Evolutionary conservation across 2,329 filamentous ascomycete genomes (phyloP), one percentile per base, ranked within the genome.

Genomic region (Aulographum hederae): DNA sequence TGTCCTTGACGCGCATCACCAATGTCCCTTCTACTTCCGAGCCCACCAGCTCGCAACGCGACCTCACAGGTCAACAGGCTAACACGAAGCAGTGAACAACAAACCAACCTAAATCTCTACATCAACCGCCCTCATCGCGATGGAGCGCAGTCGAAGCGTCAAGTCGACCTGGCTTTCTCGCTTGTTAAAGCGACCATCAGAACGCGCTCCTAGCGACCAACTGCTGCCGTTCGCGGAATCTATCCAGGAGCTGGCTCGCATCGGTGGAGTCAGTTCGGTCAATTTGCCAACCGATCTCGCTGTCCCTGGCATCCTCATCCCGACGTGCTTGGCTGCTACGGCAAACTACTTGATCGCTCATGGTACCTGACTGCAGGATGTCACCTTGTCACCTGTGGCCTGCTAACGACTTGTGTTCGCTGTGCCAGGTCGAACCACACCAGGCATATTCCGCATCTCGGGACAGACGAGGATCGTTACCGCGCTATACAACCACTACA

Each of bases 251-350:
- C 60, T 78, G 41, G 62, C 76, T 13, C 61, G 69, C 8, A 48
- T 77, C 18, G 72, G 69, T 39, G 73, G 73, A 23, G 69, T 68
- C 45, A 73, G 69, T 44, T 51, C 67, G 18, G 51, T 78, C 30
- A 67, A 71, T 41, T 53, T 78, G 6, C 71, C 72, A 1, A 40
- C 56, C 3, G 69, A 72, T 32, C 68, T 73, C 41, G 57, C 69
- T 3, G 61, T 69, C 1, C 58, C 63, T 13, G 61, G 63, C 16
- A 50, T 78, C 17, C 52, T 66, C 13, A 51, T 78, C 18, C 73
- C 73, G 6, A 76, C 73, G 3, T 75, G 73, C 39, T 59, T 78
- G 30, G 68, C 73, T 28, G 73, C 73, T 6, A 71, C 68, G 6
- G 70, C 67, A n/a, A 68, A 76, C 39, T 63, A 70, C 45, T 58